Base-by-base conservation (phyloP, 306 rosid species). In the Fagus sylvatica region DNA sequence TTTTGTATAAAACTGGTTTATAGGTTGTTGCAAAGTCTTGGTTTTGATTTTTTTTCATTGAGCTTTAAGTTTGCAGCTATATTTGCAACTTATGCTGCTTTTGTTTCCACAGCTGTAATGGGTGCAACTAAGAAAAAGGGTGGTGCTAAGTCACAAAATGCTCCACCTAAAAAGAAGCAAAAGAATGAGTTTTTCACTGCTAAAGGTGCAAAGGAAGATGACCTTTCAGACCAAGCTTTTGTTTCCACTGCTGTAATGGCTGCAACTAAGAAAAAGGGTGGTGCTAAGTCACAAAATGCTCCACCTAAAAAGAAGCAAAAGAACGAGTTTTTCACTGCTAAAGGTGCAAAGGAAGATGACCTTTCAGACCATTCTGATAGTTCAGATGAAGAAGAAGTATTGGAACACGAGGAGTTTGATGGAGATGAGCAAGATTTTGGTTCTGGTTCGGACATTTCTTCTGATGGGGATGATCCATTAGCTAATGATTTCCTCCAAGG, bases 401-500 rank as follows among this genome's bases (percentile, higher is more conserved):
- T 54, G 69, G 75, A 71, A 0, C 73, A 48, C 13, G 87, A 78
- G 51, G 85, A 78, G 19, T 69, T 78, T 73, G 80, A 72, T 51
- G 78, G 22, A 34, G 87, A 53, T 32, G 78, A 78, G 42, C 60
- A 53, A 16, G 86, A 41, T 5, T 79, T 75, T 51, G 91, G 61
- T 66, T 86, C 87, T 33, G 98, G 79, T 70, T 87, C 90, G 1
- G 97, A 93, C 5, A 72, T 76, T 46, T 90, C 92, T 61, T 86
- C 90, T 8, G 98, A 85, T 7, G 95, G 87, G 0, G 96, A 93
- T 53, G 89, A 89, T 53, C 91, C 90, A 1, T 68, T 93, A 11
- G 80, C 74, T 16, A 91, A 90, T 59, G 96, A 86, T 86, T 91
- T 90, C 76, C 87, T 91, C 3, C 91, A 85, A 74, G 97, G 87